Evolutionary conservation across 106 monocot genomes (phyloP).

Genomic region (Apostasia ramifera): DNA sequence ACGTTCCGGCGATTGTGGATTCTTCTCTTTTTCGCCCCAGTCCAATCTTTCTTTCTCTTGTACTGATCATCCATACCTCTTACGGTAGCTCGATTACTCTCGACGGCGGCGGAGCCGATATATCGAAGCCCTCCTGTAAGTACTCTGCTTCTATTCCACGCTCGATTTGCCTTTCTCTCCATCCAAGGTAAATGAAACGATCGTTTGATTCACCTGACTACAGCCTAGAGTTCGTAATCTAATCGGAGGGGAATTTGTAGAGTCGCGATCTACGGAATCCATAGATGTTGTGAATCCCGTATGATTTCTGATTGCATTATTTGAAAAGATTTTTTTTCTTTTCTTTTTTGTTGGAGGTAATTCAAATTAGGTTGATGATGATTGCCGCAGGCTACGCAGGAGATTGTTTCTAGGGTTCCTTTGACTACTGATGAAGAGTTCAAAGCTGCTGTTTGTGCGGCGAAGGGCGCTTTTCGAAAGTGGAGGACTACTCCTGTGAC

Average conservation of each 20-base stretch:
- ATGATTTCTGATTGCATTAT: conserved; percentile 8
- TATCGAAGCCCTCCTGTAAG: conserved; percentile 23
- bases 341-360: neutral
- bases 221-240: conserved; percentile 71
- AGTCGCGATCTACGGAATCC: conserved; percentile 45
- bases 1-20: too few species aligned
- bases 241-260: conserved; percentile 85
- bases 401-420: conserved; percentile 82
- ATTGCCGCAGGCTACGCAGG: conserved; percentile 68
- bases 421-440: conserved; percentile 81
- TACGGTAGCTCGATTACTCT: conserved; percentile 16
- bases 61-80: neutral
- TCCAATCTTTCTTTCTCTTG: neutral
- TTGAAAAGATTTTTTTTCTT: neutral
- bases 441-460: conserved; percentile 64
- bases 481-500: conserved; percentile 91
- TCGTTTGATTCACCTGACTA: neutral
- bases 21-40: too few species aligned
- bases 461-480: conserved; percentile 70
- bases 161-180: neutral
- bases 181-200: neutral
- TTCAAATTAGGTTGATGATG: neutral
- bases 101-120: conserved; percentile 35
- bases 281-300: conserved; percentile 97
- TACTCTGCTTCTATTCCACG: neutral